Evolutionary conservation across 495 filamentous ascomycete species (phyloP).

Genomic region (Penicillium chermesinum): DNA sequence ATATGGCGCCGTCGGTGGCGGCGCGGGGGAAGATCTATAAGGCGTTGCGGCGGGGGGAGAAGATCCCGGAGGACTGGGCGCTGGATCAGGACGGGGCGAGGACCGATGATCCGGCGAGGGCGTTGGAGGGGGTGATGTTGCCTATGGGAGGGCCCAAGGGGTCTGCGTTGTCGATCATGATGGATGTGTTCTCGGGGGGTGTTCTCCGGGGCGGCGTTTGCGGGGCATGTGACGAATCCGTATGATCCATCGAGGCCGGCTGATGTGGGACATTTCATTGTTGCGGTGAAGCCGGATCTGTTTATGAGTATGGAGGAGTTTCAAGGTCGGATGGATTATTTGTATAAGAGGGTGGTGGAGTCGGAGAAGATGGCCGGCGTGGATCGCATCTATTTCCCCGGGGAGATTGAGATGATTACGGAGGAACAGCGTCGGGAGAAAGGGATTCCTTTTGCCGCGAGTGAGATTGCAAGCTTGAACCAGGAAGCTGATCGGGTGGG

Average conservation of each 20-base stretch:
- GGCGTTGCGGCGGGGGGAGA: slow-evolving; percentile 63
- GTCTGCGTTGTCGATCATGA: slow-evolving; percentile 67
- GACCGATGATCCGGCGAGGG: slow-evolving; percentile 62
- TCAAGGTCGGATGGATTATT: slow-evolving; percentile 60
- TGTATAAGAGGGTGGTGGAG: slow-evolving; percentile 59
- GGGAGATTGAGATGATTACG: slow-evolving; percentile 65
- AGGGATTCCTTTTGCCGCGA: slow-evolving; percentile 62
- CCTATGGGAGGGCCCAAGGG: slow-evolving; percentile 79
- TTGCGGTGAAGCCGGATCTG: slow-evolving; percentile 71
- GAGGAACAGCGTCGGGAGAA: slow-evolving; percentile 48
- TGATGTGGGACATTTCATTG: slow-evolving; percentile 71
- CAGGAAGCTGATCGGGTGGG: slow-evolving; percentile 57
- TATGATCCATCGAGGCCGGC: slow-evolving; percentile 64
- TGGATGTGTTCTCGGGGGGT: slow-evolving; percentile 83
- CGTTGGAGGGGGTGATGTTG: slow-evolving; percentile 68
- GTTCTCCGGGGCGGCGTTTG: slow-evolving; percentile 64
- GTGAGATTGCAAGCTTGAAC: slow-evolving; percentile 63
- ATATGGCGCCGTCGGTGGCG: slow-evolving; percentile 72
- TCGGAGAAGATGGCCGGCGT: slow-evolving; percentile 63
- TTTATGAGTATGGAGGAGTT: slow-evolving; percentile 70
- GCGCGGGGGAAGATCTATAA: slow-evolving; percentile 75
- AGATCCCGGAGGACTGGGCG: slow-evolving; percentile 70
- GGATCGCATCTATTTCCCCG: slow-evolving; percentile 74
- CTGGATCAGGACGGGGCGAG: slow-evolving; percentile 62
- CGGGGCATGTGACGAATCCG: slow-evolving; percentile 63